Base-by-base conservation (phyloP, 805 yeast genomes). In the Hanseniaspora meyeri region DNA sequence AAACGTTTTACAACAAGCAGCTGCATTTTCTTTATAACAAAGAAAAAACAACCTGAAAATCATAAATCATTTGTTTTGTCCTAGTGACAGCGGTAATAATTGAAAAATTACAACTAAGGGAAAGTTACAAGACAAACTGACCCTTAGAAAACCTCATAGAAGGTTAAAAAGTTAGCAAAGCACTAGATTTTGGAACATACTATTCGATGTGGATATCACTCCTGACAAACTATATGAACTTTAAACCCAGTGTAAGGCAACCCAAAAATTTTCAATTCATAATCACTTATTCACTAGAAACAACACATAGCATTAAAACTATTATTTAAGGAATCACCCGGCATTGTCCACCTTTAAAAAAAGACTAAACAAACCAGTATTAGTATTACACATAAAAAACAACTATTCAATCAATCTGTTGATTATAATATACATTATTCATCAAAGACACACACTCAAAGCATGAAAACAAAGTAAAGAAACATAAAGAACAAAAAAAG, bases 311-410 rank as follows among this genome's bases (percentile, higher is more conserved):
- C 14, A 24, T 24, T 42, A 42, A 14, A 42, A 27, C 27, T 42
- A 42, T 42, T 32, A 31, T 46, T 53, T 43, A 53, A 53, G 57
- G 57, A 31, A 53, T 53, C 57, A 53, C 51, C 57, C 51, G 51
- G 57, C 57, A 53, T 53, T 17, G 34, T 43, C 57, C 57, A 53
- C 46, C 39, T 52, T 27, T 36, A 14, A 11, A 34, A n/a, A 43
- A 36, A 51, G 34, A 52, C 51, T 24, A 53, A 53, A 43, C 43
- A 53, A 53, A 53, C 51, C 57, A 53, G 51, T 19, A 32, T 36
- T 24, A 43, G 39, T 51, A 43, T n/a, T 43, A 46, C 48, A 29
- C 48, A 45, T 29, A 45, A 45, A 45, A 29, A 45, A 11, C 37
- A 29, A 45, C 48, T 31, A 45, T 16, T 43, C 34, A 27, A 43